Conservation (phyloP, 345 rosid genomes). For the Turnera subulata region DNA sequence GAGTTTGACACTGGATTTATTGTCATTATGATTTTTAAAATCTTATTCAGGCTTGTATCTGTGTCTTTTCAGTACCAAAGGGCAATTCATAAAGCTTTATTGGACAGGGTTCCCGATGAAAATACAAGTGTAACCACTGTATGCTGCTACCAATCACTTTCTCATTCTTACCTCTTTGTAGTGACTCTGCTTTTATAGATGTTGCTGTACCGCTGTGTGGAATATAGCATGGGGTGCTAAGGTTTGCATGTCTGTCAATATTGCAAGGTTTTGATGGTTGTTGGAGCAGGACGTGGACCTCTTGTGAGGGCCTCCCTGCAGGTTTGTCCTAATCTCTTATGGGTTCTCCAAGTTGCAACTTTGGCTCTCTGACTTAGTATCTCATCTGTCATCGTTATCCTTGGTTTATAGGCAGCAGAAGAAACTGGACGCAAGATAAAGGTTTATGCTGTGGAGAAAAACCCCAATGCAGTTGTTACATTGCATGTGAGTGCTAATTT, state of each 20-base stretch:
- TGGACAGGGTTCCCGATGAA: slow-evolving; percentile 79
- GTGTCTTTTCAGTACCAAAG: slow-evolving; percentile 70
- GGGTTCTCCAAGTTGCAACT: slow-evolving; percentile 19
- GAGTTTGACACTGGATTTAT: background rate
- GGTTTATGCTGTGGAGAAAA: slow-evolving; percentile 95
- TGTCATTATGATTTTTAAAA: background rate
- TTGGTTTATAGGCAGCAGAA: slow-evolving; percentile 73
- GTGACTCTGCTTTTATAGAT: background rate
- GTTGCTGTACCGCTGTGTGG: background rate
- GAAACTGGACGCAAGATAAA: slow-evolving; percentile 81
- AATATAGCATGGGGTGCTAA: background rate
- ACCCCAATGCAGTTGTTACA: slow-evolving; percentile 97
- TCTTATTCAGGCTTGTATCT: too few species aligned
- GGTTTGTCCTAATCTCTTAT: slow-evolving; percentile 38
- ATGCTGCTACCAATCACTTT: slow-evolving; percentile 24
- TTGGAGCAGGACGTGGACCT: slow-evolving; percentile 99
- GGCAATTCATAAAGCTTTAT: slow-evolving; percentile 76
- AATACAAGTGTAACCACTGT: slow-evolving; percentile 61
- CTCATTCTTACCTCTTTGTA: background rate
- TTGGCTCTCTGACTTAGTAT: background rate
- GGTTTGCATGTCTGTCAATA: slow-evolving; percentile 5
- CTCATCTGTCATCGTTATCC: slow-evolving; percentile 18
- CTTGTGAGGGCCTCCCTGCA: slow-evolving; percentile 96
- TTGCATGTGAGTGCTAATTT: slow-evolving; percentile 65
- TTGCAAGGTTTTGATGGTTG: slow-evolving; percentile 91